These are phyloP conservation scores for Choricystis sp. DNA, from an alignment of 139 green algal species.

Conservation along the genomic window DNA sequence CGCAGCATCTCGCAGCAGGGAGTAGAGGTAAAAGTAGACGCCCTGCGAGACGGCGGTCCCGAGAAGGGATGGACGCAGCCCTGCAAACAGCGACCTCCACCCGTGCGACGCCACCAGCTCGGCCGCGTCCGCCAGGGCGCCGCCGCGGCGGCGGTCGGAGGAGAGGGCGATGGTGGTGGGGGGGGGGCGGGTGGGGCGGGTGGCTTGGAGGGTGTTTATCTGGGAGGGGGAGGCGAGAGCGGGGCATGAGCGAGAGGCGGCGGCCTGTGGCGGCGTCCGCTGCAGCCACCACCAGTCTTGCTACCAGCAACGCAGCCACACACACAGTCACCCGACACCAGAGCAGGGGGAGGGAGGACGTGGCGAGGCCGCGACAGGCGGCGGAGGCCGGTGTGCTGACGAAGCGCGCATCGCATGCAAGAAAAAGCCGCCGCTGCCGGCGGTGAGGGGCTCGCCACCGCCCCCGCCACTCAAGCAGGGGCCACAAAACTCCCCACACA, in stretches of 20 bases:
- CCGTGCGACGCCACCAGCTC: constrained; percentile 25
- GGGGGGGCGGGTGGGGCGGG: background rate
- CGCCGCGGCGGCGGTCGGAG: background rate
- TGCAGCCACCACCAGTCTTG: too few species aligned
- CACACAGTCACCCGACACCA: too few species aligned
- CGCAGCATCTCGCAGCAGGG: constrained; percentile 14
- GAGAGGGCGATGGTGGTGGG: background rate
- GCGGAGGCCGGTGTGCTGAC: too few species aligned
- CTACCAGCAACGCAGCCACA: too few species aligned
- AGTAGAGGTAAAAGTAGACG: constrained; percentile 71
- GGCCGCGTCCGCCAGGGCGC: background rate
- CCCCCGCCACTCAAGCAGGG: too few species aligned
- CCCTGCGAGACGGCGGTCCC: constrained; percentile 61
- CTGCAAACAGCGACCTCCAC: constrained; percentile 38
- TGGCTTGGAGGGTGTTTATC: background rate
- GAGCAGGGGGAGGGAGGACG: too few species aligned
- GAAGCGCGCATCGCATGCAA: too few species aligned
- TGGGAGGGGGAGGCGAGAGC: background rate
- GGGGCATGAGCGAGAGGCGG: background rate
- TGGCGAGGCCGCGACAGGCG: too few species aligned
- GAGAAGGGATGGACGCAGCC: constrained; percentile 43
- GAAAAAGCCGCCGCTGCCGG: too few species aligned
- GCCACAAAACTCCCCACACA: too few species aligned
- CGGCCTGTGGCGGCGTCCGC: too few species aligned
- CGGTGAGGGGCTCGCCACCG: too few species aligned